These are phyloP conservation scores for Pseudogymnoascus sp. DNA, from an alignment of 2,329 filamentous ascomycete species.

Conservation along the genomic window DNA sequence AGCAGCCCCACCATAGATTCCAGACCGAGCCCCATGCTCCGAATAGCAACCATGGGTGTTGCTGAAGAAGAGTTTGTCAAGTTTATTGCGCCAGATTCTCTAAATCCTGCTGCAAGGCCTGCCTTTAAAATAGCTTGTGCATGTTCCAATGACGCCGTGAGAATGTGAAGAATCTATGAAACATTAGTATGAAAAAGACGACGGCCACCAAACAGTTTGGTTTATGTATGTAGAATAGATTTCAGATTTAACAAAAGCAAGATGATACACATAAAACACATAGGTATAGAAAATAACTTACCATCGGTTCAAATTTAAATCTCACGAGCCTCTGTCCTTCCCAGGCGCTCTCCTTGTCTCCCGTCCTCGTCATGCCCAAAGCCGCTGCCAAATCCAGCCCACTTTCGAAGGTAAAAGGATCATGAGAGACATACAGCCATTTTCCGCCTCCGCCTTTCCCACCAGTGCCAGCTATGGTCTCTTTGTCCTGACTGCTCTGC, in stretches of 20 bases:
- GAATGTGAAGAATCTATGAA: constrained; percentile 74
- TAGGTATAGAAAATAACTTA: constrained; percentile 36
- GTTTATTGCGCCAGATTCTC: constrained; percentile 79
- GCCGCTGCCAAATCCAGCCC: constrained; percentile 22
- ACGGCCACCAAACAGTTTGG: neutral
- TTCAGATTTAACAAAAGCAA: constrained; percentile 6
- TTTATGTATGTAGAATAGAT: neutral
- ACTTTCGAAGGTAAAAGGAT: constrained; percentile 43
- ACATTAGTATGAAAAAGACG: constrained; percentile 8
- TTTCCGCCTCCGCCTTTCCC: constrained; percentile 78
- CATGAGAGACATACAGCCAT: constrained; percentile 87
- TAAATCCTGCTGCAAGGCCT: constrained; percentile 74
- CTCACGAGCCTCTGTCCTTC: constrained; percentile 52
- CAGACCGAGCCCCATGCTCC: constrained; percentile 73
- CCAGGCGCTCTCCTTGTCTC: constrained; percentile 12
- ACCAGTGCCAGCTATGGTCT: constrained; percentile 52
- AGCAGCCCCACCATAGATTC: constrained; percentile 65
- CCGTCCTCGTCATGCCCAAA: constrained; percentile 35
- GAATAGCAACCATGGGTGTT: constrained; percentile 74
- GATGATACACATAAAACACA: neutral
- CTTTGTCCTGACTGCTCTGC: constrained; percentile 20
- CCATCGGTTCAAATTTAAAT: constrained; percentile 94
- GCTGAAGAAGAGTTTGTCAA: constrained; percentile 32
- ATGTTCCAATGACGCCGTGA: constrained; percentile 65
- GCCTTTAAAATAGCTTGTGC: constrained; percentile 70